Evolutionary conservation across 2,329 filamentous ascomycete genomes (phyloP).

Genomic region (Fusarium burgessii): DNA sequence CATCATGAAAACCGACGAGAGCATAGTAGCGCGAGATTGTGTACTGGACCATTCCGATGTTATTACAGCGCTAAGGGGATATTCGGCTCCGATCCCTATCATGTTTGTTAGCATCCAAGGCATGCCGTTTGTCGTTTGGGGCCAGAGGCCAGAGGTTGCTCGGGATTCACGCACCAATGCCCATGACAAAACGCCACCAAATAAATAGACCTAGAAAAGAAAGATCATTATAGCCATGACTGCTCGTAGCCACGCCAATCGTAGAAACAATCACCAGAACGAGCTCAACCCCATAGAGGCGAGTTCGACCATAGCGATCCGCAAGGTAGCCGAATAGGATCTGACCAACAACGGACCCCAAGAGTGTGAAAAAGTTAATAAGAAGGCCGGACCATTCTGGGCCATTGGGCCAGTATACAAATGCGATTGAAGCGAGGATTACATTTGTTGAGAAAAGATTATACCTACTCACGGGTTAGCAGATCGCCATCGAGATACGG

Average conservation of each 20-base stretch:
- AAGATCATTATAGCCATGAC: slow-evolving; percentile 62
- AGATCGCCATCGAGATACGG: not conserved
- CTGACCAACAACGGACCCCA: slow-evolving; percentile 65
- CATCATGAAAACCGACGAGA: slow-evolving; percentile 76
- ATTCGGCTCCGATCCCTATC: slow-evolving; percentile 73
- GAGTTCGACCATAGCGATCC: slow-evolving; percentile 66
- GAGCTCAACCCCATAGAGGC: slow-evolving; percentile 67
- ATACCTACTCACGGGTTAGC: slow-evolving; percentile 53
- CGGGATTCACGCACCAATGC: slow-evolving; percentile 55
- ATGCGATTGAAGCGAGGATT: slow-evolving; percentile 64
- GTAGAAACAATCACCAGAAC: slow-evolving; percentile 68
- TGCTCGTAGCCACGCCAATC: slow-evolving; percentile 67
- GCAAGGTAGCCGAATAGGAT: slow-evolving; percentile 66
- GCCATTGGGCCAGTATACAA: slow-evolving; percentile 64
- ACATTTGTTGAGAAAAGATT: slow-evolving; percentile 68
- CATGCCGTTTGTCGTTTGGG: not conserved
- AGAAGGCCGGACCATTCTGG: slow-evolving; percentile 59
- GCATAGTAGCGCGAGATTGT: slow-evolving; percentile 74
- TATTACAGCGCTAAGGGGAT: slow-evolving; percentile 75
- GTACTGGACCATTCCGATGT: slow-evolving; percentile 74
- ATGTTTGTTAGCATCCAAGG: slow-evolving; percentile 16
- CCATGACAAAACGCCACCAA: slow-evolving; percentile 68
- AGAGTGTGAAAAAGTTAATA: slow-evolving; percentile 65
- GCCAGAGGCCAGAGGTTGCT: slow-evolving; percentile 5
- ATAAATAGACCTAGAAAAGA: slow-evolving; percentile 64